Evolutionary conservation across 2,329 filamentous ascomycete species (phyloP).

Genomic region (Penicillium sp.): DNA sequence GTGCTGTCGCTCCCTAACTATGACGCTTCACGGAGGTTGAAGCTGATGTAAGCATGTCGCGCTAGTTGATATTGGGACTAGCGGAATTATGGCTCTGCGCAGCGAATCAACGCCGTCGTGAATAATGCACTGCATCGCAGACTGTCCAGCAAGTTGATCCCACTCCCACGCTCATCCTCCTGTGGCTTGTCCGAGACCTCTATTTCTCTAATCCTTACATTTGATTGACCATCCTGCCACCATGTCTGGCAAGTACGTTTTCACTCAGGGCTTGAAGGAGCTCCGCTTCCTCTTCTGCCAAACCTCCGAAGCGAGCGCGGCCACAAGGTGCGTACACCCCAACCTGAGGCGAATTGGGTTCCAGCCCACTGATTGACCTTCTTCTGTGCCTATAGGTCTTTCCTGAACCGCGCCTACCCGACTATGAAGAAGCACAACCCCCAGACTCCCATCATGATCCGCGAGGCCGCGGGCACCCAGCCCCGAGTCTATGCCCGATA

Average conservation of each 20-base stretch:
- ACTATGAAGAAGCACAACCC: conserved; percentile 99
- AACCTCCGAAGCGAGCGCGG: conserved; percentile 83
- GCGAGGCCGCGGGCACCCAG: conserved; percentile 80
- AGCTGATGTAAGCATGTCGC: conserved; percentile 31
- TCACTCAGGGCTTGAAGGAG: conserved; percentile 85
- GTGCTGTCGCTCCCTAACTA: not conserved
- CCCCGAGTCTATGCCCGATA: conserved; percentile 91
- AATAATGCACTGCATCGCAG: conserved; percentile 20
- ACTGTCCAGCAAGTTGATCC: conserved; percentile 4
- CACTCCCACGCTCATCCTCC: conserved; percentile 3
- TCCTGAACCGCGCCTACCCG: conserved; percentile 87
- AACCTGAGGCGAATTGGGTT: not conserved
- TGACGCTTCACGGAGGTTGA: conserved; percentile 4
- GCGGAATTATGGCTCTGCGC: conserved; percentile 14
- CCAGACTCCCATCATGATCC: conserved; percentile 85
- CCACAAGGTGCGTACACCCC: conserved; percentile 66
- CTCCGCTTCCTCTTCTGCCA: conserved; percentile 97
- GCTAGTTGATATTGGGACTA: conserved; percentile 15
- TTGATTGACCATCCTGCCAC: conserved; percentile 16
- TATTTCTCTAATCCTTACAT: not conserved
- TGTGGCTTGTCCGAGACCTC: conserved; percentile 8
- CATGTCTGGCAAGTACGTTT: conserved; percentile 94
- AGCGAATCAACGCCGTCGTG: conserved; percentile 24
- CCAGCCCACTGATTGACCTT: not conserved
- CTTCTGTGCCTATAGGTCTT: conserved; percentile 60